Evolutionary conservation across 106 monocot genomes (phyloP), one percentile per base, ranked within the genome.

Genomic region (Ottelia alismoides): DNA sequence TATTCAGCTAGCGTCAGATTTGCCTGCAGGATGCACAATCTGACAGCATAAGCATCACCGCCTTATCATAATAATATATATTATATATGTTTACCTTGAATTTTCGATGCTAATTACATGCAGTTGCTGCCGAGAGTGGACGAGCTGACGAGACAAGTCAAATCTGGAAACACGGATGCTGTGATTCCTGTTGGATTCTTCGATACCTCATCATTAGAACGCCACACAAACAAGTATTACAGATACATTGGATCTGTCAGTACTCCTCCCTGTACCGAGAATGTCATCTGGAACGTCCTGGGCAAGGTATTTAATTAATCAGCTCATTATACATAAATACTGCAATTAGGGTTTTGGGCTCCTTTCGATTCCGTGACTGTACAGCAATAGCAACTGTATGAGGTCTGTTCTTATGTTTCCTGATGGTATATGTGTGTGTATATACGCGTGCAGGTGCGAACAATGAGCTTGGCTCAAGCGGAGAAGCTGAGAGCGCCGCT

Each of bases 231-330:
- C 53, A 78, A 68, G 65, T 82, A 75, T 49, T 87, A 56, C 69
- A 62, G 72, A 60, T 87, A 87, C 30, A 29, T 60, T 3, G 87
- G 87, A 12, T 87, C 87, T 0, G 58, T 78, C 46, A 78, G 81
- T 24, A 53, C 78, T 0, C 87, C 87, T 2, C 87, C 87, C 0
- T 87, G 87, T 55, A 72, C 71, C 0, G 87, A 81, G 62, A 75
- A 63, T 17, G 78, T 87, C 58, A 47, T 58, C 18, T 82, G 87
- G 87, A 72, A 18, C 28, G 61, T 87, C 47, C 57, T 81, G 24
- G 74, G 78, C 65, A 77, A 78, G 81, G 40, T 16, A 43, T 43
- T 6, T n/a, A n/a, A n/a, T n/a, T n/a, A n/a, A n/a, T n/a, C n/a
- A n/a, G n/a, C n/a, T n/a, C n/a, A n/a, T n/a, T n/a, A n/a, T n/a